These are phyloP conservation scores for Plantago rigida DNA, from an alignment of 305 asterid genomes.

Conservation along the genomic window DNA sequence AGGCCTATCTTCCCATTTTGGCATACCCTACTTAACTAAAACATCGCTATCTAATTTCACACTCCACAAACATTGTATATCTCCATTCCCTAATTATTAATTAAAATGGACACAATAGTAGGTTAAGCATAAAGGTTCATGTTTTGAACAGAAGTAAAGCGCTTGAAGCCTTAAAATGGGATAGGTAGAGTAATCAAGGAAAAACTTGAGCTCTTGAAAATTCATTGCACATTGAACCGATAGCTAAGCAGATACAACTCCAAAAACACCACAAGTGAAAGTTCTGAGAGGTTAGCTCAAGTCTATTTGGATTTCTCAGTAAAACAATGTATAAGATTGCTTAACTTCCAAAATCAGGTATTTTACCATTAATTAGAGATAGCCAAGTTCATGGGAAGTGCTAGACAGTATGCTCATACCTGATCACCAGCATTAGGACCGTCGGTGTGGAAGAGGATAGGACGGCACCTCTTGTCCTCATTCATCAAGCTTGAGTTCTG, in stretches of 20 bases:
- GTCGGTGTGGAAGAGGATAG: constrained; percentile 88
- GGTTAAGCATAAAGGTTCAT: background rate
- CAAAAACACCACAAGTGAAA: background rate
- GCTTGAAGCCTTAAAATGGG: too few relatives aligned
- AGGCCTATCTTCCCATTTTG: background rate
- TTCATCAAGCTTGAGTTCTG: constrained; percentile 99
- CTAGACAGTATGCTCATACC: constrained; percentile 37
- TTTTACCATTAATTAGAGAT: background rate
- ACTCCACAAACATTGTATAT: too few relatives aligned
- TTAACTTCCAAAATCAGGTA: background rate
- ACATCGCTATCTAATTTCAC: background rate
- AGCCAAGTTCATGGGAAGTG: constrained; percentile 4
- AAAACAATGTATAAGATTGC: constrained; percentile 20
- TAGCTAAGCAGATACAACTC: too few relatives aligned
- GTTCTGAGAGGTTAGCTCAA: background rate
- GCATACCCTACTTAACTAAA: too few relatives aligned
- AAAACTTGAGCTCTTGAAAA: too few relatives aligned
- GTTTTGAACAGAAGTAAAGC: background rate
- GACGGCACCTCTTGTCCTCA: constrained; percentile 96
- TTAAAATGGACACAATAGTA: background rate
- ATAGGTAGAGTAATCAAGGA: too few relatives aligned
- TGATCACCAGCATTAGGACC: constrained; percentile 99
- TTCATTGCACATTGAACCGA: too few relatives aligned
- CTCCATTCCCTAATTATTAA: too few relatives aligned
- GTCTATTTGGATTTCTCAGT: background rate